Percentiles rank a stretch among this genome's conserved stretches.
phyloP scores from a whole-genome alignment of 2,329 filamentous ascomycete genomes.

The Phialophora chinensis region DNA sequence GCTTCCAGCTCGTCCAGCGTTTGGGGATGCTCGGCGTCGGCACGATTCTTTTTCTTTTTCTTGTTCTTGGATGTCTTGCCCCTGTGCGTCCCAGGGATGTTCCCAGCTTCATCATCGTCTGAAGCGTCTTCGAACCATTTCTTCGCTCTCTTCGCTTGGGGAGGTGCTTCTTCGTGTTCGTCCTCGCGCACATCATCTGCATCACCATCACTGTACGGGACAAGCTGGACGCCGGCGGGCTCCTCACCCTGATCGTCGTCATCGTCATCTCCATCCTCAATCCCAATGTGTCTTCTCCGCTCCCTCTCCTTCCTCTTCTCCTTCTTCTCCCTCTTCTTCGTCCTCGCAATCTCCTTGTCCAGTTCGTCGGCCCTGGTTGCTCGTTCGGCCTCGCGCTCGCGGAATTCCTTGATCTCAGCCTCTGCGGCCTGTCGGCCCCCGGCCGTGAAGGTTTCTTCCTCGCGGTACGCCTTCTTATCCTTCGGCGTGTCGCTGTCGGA shows the following conservation, averaged over 20 bases:
- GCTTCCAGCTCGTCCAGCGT: slow-evolving; percentile 57
- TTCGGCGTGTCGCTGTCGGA: slow-evolving; percentile 69
- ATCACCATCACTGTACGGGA: slow-evolving; percentile 43
- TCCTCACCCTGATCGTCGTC: slow-evolving; percentile 40
- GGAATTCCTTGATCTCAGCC: slow-evolving; percentile 67
- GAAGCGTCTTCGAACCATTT: slow-evolving; percentile 46
- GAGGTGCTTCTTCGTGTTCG: slow-evolving; percentile 35
- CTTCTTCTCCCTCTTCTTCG: slow-evolving; percentile 64
- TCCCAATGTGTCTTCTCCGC: slow-evolving; percentile 43
- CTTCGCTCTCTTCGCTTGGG: slow-evolving; percentile 46
- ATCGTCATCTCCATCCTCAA: slow-evolving; percentile 43
- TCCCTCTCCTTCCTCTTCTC: slow-evolving; percentile 47
- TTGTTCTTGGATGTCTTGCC: slow-evolving; percentile 39
- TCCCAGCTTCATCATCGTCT: neutral
- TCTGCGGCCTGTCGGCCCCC: slow-evolving; percentile 70
- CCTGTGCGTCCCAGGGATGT: neutral
- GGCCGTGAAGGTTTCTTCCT: slow-evolving; percentile 78
- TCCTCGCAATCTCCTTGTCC: slow-evolving; percentile 80
- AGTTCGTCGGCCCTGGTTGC: slow-evolving; percentile 76
- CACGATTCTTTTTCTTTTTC: slow-evolving; percentile 36
- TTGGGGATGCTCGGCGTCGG: slow-evolving; percentile 41
- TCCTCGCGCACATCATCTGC: slow-evolving; percentile 33
- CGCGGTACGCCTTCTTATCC: slow-evolving; percentile 84
- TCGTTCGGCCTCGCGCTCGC: slow-evolving; percentile 74
- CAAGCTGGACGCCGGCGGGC: slow-evolving; percentile 44